These are phyloP conservation scores for Jackrogersella multiformis DNA, from an alignment of 495 filamentous ascomycete species.

Conservation along the genomic window DNA sequence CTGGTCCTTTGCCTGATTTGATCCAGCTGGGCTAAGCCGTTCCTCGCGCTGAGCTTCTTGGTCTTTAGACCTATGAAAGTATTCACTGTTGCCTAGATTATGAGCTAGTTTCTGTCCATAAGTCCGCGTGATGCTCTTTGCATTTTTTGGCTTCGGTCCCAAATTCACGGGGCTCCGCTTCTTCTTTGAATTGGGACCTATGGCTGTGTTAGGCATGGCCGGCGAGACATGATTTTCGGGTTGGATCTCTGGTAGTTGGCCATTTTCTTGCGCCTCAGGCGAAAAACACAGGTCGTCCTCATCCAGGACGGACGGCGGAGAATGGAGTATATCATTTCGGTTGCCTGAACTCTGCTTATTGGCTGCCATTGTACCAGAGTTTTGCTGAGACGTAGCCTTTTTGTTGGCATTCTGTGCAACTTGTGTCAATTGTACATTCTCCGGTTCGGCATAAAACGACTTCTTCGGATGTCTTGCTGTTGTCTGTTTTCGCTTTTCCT, in stretches of 20 bases:
- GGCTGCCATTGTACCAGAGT: neutral
- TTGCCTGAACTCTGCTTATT: conserved; percentile 1
- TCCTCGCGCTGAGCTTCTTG: neutral
- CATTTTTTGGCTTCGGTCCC: neutral
- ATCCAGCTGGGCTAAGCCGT: neutral
- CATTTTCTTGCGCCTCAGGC: conserved; percentile 2
- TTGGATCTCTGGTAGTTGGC: neutral
- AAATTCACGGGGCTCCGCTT: conserved; percentile 22
- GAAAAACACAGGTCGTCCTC: conserved; percentile 1
- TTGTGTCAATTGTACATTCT: neutral
- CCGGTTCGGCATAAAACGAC: conserved; percentile 18
- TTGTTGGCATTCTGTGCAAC: neutral
- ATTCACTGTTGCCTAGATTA: neutral
- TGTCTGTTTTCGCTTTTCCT: neutral
- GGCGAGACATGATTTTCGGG: neutral
- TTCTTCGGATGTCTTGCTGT: conserved; percentile 24
- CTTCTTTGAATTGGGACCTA: conserved; percentile 31
- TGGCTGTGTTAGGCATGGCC: neutral
- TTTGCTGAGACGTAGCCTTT: neutral
- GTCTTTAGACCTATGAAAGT: neutral
- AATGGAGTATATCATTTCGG: neutral
- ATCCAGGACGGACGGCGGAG: neutral
- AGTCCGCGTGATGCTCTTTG: neutral
- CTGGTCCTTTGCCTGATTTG: neutral
- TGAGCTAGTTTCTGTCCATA: conserved; percentile 4